phyloP scores from a whole-genome alignment of 2,329 filamentous ascomycete species.

The Fusarium lateritium region DNA sequence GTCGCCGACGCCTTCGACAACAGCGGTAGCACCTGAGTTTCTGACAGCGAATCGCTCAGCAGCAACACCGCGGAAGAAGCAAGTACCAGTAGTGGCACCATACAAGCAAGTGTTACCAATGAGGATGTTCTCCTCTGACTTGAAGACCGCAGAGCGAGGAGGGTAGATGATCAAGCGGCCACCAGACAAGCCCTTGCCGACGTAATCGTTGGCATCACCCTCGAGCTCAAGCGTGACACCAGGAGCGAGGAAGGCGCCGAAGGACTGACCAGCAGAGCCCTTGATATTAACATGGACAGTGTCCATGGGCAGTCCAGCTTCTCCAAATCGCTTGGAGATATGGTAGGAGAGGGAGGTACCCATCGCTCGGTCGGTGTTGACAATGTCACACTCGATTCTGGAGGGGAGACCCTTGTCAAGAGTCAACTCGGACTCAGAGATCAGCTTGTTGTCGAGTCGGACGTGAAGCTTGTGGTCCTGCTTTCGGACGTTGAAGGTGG shows the following conservation, averaged over 20 bases:
- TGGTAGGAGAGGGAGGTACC: conserved; percentile 96
- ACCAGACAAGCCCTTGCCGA: conserved; percentile 95
- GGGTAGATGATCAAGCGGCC: conserved; percentile 95
- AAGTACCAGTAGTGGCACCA: conserved; percentile 89
- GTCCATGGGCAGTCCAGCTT: conserved; percentile 89
- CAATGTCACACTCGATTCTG: conserved; percentile 93
- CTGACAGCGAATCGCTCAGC: conserved; percentile 97
- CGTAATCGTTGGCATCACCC: conserved; percentile 96
- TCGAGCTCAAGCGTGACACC: conserved; percentile 96
- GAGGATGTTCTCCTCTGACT: conserved; percentile 95
- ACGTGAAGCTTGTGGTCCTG: conserved; percentile 96
- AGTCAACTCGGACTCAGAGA: conserved; percentile 93
- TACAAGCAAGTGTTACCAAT: conserved; percentile 97
- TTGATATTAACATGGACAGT: conserved; percentile 97
- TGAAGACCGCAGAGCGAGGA: conserved; percentile 90
- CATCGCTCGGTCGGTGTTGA: conserved; percentile 95
- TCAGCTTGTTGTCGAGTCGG: conserved; percentile 96
- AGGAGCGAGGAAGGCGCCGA: conserved; percentile 92
- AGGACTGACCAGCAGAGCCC: conserved; percentile 96
- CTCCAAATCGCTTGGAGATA: conserved; percentile 92
- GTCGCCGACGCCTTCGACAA: conserved; percentile 96
- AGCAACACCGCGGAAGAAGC: conserved; percentile 97
- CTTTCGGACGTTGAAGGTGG: conserved; percentile 97
- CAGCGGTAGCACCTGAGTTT: conserved; percentile 95
- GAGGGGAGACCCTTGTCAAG: conserved; percentile 95